Conservation (phyloP, 2,329 filamentous ascomycete species). For the Sordariomycetes sp. region DNA sequence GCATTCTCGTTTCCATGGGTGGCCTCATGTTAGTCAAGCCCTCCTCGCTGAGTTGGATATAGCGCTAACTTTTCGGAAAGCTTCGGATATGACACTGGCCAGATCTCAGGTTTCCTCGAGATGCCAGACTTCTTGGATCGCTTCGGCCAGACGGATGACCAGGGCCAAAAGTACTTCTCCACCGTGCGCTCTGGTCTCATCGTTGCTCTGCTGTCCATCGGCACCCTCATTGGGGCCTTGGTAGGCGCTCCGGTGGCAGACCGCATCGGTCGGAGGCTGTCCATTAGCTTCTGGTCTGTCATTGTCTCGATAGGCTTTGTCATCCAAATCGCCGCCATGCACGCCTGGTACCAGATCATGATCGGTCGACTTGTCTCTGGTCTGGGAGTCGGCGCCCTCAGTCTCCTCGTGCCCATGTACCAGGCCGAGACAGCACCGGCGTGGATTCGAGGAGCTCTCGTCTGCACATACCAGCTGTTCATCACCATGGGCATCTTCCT, state of each 20-base stretch:
- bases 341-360: slow-evolving; percentile 56
- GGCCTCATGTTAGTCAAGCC: slow-evolving; percentile 27
- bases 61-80: slow-evolving; percentile 5
- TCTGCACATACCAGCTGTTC: slow-evolving; percentile 61
- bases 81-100: slow-evolving; percentile 41
- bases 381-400: slow-evolving; percentile 57
- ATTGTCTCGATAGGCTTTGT: slow-evolving; percentile 57
- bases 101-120: slow-evolving; percentile 47
- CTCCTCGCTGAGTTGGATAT: background rate
- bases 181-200: slow-evolving; percentile 49
- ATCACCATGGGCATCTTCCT: slow-evolving; percentile 62
- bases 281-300: slow-evolving; percentile 52
- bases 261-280: slow-evolving; percentile 50
- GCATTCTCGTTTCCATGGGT: slow-evolving; percentile 32
- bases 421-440: slow-evolving; percentile 62
- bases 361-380: slow-evolving; percentile 57
- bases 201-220: slow-evolving; percentile 48
- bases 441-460: slow-evolving; percentile 56
- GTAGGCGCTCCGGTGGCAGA: slow-evolving; percentile 56
- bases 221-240: slow-evolving; percentile 51
- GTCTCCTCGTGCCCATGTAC: slow-evolving; percentile 62
- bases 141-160: slow-evolving; percentile 32
- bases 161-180: slow-evolving; percentile 35
- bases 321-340: slow-evolving; percentile 50
- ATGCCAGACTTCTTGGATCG: slow-evolving; percentile 46